Evolutionary conservation across 768 basidiomycete species (phyloP).

Genomic region (Atractiella rhizophila): DNA sequence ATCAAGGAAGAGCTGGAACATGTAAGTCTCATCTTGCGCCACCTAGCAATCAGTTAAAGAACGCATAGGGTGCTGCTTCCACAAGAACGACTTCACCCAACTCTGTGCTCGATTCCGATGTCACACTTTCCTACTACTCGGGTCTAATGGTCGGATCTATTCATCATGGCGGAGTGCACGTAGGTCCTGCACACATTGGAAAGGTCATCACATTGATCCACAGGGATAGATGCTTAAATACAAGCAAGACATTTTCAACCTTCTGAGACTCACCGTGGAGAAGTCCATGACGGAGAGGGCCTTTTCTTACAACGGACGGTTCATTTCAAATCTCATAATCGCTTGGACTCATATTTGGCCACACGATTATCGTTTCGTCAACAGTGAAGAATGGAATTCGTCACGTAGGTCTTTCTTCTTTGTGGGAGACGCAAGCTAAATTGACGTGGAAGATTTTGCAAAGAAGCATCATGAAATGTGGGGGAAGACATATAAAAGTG

Average conservation of each 20-base stretch:
- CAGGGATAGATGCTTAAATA: slow-evolving; percentile 36
- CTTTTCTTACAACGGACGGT: slow-evolving; percentile 53
- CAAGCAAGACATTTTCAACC: slow-evolving; percentile 33
- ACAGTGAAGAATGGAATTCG: slow-evolving; percentile 47
- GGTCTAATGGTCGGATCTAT: slow-evolving; percentile 55
- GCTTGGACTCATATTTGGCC: slow-evolving; percentile 61
- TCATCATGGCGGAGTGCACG: slow-evolving; percentile 29
- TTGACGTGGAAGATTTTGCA: slow-evolving; percentile 27
- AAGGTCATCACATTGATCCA: slow-evolving; percentile 2
- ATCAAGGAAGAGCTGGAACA: slow-evolving; percentile 55
- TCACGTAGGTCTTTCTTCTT: slow-evolving; percentile 28
- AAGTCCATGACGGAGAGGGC: slow-evolving; percentile 56
- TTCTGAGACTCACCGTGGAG: slow-evolving; percentile 39
- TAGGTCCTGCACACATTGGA: slow-evolving; percentile 16
- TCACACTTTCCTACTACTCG: slow-evolving; percentile 60
- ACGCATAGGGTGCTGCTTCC: slow-evolving; percentile 39
- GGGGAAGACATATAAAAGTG: slow-evolving; percentile 52
- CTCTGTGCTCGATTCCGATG: slow-evolving; percentile 27
- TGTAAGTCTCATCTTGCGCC: too few species aligned
- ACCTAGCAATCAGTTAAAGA: too few species aligned
- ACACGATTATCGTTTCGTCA: slow-evolving; percentile 53
- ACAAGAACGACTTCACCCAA: slow-evolving; percentile 42
- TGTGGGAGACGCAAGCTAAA: slow-evolving; percentile 27
- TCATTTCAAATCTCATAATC: slow-evolving; percentile 43
- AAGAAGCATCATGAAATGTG: slow-evolving; percentile 23